These are phyloP conservation scores for Rhizodiscina lignyota DNA, from an alignment of 495 filamentous ascomycete genomes.

Conservation along the genomic window DNA sequence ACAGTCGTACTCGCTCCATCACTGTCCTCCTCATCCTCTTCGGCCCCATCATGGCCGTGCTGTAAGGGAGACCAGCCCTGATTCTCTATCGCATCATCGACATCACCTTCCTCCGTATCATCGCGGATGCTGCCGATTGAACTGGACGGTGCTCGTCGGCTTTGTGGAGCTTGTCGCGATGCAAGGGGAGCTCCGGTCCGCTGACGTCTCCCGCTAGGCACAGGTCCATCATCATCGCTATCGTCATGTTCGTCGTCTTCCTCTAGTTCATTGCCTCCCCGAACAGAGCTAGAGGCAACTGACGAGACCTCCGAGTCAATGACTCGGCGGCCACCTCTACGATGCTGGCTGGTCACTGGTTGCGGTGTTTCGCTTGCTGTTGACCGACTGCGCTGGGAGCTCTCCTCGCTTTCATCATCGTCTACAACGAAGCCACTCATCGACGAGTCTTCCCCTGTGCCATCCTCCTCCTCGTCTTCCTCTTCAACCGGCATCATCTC, in stretches of 20 bases:
- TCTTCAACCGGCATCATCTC: constrained; percentile 15
- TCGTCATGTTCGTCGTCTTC: constrained; percentile 10
- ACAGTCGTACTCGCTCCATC: constrained; percentile 18
- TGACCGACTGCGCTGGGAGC: not conserved
- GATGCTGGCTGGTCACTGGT: not conserved
- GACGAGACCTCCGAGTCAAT: constrained; percentile 14
- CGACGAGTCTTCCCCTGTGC: constrained; percentile 15
- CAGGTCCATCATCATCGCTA: too few relatives aligned
- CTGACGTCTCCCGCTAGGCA: too few relatives aligned
- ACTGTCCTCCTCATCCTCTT: constrained; percentile 14
- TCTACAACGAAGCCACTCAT: constrained; percentile 20
- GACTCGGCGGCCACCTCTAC: constrained; percentile 8
- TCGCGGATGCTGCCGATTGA: too few relatives aligned
- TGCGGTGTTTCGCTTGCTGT: not conserved
- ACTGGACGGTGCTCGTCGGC: too few relatives aligned
- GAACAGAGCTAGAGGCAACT: constrained; percentile 2
- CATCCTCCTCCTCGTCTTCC: constrained; percentile 20
- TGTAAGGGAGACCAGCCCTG: constrained; percentile 11
- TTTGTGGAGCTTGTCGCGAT: too few relatives aligned
- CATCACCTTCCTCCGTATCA: not conserved
- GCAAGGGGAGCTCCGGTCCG: too few relatives aligned
- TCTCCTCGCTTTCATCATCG: constrained; percentile 3
- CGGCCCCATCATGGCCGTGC: constrained; percentile 7
- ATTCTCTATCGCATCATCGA: constrained; percentile 1
- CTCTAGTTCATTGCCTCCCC: not conserved